Evolutionary conservation across 1,284 basidiomycete genomes (phyloP).

Genomic region (Melanopsichium pennsylvanicum): DNA sequence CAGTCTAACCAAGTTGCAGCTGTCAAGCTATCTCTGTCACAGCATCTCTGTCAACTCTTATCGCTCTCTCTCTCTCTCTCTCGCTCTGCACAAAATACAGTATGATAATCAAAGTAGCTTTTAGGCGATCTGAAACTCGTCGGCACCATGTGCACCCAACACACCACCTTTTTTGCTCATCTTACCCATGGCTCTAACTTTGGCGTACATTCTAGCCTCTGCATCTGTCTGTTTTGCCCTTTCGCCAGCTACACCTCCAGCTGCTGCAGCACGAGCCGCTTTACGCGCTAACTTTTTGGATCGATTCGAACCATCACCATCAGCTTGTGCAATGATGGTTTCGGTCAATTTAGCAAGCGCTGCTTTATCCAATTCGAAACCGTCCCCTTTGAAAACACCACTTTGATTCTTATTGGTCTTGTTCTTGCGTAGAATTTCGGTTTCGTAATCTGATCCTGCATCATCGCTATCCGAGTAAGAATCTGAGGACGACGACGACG

Average conservation of each 20-base stretch:
- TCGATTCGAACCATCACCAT: slow-evolving; percentile 68
- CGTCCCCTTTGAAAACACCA: too few relatives aligned
- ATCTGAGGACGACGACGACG: background rate
- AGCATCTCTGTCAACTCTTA: too few relatives aligned
- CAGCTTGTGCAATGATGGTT: slow-evolving; percentile 55
- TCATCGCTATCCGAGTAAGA: slow-evolving; percentile 8
- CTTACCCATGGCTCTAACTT: slow-evolving; percentile 84
- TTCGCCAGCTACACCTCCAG: slow-evolving; percentile 5
- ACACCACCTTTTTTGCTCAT: slow-evolving; percentile 80
- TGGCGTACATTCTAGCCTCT: slow-evolving; percentile 85
- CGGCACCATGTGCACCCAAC: slow-evolving; percentile 76
- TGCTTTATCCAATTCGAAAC: slow-evolving; percentile 13
- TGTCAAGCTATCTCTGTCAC: too few relatives aligned
- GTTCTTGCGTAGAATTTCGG: too few relatives aligned
- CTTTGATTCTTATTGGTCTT: background rate
- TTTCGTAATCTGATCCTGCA: slow-evolving; percentile 36
- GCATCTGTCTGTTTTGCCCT: slow-evolving; percentile 69
- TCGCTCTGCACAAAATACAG: too few relatives aligned
- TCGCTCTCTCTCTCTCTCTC: too few relatives aligned
- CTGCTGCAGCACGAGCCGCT: slow-evolving; percentile 11
- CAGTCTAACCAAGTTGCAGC: too few relatives aligned
- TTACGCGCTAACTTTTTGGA: slow-evolving; percentile 22
- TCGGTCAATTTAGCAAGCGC: slow-evolving; percentile 21
- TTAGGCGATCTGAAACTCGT: slow-evolving; percentile 61
- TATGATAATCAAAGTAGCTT: too few relatives aligned